Percentiles rank a stretch among this genome's conserved stretches.
phyloP scores from a whole-genome alignment of 73 alveolate genomes.

The Uronychia setigera region DNA sequence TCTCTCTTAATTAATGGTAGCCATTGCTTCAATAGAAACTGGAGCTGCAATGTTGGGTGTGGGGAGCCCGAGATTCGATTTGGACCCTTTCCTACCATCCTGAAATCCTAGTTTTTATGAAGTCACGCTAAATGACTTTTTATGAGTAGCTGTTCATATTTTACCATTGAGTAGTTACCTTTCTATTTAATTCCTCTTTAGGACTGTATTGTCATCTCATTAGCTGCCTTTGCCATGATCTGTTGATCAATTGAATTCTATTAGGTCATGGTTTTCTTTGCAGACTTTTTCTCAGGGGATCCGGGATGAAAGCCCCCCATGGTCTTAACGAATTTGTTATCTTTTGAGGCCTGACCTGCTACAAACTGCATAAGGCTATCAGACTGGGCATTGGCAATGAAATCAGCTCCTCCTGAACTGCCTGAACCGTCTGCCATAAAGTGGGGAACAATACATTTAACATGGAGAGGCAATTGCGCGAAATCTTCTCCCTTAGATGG shows the following conservation, averaged over 20 bases:
- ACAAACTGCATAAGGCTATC: not conserved
- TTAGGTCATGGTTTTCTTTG: not conserved
- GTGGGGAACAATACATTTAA: not conserved
- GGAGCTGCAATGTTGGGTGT: not conserved
- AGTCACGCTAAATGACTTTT: not conserved
- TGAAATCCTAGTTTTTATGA: not conserved
- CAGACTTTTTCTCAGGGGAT: not conserved
- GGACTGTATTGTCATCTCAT: too few species aligned
- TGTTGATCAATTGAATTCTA: too few species aligned
- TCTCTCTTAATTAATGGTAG: not conserved
- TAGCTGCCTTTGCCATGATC: too few species aligned
- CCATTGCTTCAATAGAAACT: not conserved
- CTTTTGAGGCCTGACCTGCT: not conserved
- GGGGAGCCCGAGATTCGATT: not conserved
- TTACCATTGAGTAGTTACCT: not conserved
- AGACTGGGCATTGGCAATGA: not conserved
- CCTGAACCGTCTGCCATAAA: not conserved
- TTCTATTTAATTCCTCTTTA: not conserved
- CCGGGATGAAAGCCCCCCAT: not conserved
- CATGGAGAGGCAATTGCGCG: not conserved
- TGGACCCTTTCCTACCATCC: not conserved
- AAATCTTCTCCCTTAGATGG: not conserved
- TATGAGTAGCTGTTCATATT: not conserved
- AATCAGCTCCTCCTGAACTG: not conserved
- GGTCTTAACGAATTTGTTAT: not conserved